Base-by-base conservation (phyloP, 108 stramenopile genomes). In the Nitzschia putrida region DNA sequence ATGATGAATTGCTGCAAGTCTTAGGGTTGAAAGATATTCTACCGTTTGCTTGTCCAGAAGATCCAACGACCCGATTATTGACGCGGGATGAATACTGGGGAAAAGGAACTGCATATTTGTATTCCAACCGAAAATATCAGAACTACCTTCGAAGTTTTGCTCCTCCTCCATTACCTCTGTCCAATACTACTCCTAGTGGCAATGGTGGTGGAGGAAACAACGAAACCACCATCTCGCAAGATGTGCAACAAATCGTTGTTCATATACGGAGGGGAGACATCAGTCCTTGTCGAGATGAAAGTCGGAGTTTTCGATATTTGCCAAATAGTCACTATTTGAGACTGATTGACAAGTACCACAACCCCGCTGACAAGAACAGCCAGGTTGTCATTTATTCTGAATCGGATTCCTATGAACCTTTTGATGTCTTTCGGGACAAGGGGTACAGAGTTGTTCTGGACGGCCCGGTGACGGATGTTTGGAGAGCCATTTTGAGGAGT, bases 181-280 rank as follows among this genome's bases (percentile, higher is more conserved):
- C 29, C 29, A 34, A 4, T 3, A 34, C 29, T 34, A 34, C 29
- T 34, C 1, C 29, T 34, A 34, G 3, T 2, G 44, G 49, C 14
- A 22, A 45, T 59, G 4, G 4, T 63, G 2, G 21, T 44, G 20
- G 42, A 47, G n/a, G n/a, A n/a, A n/a, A n/a, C n/a, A 39, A 18
- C 29, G 29, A 57, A 59, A 24, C 75, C 59, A 3, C 41, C 42
- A 39, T 66, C 45, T 22, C 42, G 18, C 42, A 21, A 5, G 43
- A 21, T 42, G 23, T 42, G 18, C 2, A 16, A 42, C 21, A 26
- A 51, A 78, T 79, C 18, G 61, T 69, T 0, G 81, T 82, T 20
- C 82, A 83, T 23, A 64, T 83, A 0, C 66, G 76, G 8, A 61
- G 76, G 5, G 76, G 76, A 22, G 76, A 77, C 53, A 54, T 77